Evolutionary conservation across 768 basidiomycete species (phyloP), one percentile per base, ranked within the genome.

Genomic region (Suillus clintonianus): DNA sequence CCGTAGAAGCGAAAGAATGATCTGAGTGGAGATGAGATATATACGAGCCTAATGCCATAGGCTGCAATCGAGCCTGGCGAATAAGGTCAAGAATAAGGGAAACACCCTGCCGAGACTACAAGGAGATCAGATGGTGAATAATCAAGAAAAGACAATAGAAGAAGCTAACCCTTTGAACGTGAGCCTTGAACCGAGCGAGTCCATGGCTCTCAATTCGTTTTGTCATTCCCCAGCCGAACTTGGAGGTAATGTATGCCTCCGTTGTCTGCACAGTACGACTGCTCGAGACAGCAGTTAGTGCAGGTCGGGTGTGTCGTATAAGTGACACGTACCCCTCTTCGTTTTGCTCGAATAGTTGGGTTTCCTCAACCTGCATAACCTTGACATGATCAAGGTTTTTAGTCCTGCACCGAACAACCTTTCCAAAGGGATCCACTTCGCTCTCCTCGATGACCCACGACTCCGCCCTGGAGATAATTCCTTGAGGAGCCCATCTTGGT

Each of bases 401-500:
- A 19, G 96, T 97, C 64, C 83, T 81, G 69, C 92, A 94, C 64
- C 83, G 81, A 69, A 97, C 85, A 22, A 86, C 83, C 77, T 89
- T 87, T 37, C 89, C 91, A 61, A 88, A 80, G 4, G 92, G 89
- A 77, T 97, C 93, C 8, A 98, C 93, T 71, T 97, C 92, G 69
- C 91, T 97, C 81, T 96, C 92, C 76, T 99, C 96, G 64, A 99
- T 78, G 54, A 97, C 88, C 96, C 95, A 99, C 3, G 91, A 90
- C 76, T 97, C 96, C 39, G 93, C 89, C 68, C 94, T 85, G 2
- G 87, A 86, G 37, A 95, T 79, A 64, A 98, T 89, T 62, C 91
- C 90, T 72, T 86, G 83, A 3, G 91, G 92, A 9, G 92, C 92
- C 96, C 96, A 99, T 69, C 90, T 83, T 0, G 96, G 96, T 63